phyloP scores from a whole-genome alignment of 2,329 filamentous ascomycete genomes.

The Coniochaeta sp. region DNA sequence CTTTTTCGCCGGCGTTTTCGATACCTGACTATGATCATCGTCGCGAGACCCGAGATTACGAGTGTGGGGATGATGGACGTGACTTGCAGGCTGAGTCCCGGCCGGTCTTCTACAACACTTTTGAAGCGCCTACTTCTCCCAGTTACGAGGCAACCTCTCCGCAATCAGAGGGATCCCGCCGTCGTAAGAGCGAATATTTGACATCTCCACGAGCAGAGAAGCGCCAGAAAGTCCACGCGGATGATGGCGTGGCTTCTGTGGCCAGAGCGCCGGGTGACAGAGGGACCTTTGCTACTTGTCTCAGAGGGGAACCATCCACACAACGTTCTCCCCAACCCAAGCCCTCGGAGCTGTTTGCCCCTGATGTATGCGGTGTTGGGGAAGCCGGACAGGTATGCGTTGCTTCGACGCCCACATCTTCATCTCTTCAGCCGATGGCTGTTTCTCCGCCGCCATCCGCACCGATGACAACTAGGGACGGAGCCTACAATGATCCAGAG shows the following conservation, averaged over 20 bases:
- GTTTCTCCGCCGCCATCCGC: background rate
- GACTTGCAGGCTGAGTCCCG: background rate
- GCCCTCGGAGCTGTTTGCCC: background rate
- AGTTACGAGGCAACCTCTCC: background rate
- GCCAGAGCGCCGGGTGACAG: background rate
- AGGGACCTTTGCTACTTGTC: background rate
- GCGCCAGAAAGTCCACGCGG: background rate
- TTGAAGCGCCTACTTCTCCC: no score
- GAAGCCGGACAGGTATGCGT: background rate
- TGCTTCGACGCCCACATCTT: background rate
- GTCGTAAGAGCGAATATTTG: background rate
- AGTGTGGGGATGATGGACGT: background rate
- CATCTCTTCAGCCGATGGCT: background rate
- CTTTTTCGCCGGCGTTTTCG: no score
- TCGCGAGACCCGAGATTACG: no score
- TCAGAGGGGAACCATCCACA: background rate
- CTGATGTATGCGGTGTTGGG: background rate
- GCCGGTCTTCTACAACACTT: no score
- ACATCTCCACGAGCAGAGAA: background rate
- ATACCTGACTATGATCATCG: no score
- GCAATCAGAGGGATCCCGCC: background rate
- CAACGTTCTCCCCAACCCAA: background rate
- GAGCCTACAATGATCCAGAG: background rate
- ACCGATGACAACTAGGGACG: background rate
- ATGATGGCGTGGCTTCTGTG: background rate